Conservation (phyloP, 1,284 basidiomycete genomes). For the Testicularia cyperi region DNA sequence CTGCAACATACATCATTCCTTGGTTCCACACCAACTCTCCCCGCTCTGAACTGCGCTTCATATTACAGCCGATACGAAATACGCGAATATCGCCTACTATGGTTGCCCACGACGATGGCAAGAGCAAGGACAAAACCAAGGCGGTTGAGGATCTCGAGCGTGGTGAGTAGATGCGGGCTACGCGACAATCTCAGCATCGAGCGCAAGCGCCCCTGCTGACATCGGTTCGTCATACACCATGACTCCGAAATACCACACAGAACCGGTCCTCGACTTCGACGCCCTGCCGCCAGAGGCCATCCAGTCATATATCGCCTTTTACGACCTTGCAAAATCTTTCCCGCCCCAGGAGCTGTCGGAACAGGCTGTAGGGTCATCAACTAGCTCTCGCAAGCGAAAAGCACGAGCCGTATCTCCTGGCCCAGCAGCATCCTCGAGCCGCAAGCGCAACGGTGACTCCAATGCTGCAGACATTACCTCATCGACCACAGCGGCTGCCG, state of each 20-base stretch:
- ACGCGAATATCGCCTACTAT: not conserved
- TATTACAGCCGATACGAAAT: too few relatives aligned
- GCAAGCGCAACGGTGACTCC: slow-evolving; percentile 20
- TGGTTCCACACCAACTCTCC: too few relatives aligned
- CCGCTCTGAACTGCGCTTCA: too few relatives aligned
- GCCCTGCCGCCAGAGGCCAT: slow-evolving; percentile 37
- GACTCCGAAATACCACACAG: too few relatives aligned
- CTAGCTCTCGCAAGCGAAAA: slow-evolving; percentile 25
- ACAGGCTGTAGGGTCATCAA: slow-evolving; percentile 3
- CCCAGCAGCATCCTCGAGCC: slow-evolving; percentile 2
- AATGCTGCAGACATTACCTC: slow-evolving; percentile 14
- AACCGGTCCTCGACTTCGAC: slow-evolving; percentile 44
- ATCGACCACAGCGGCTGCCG: slow-evolving; percentile 5
- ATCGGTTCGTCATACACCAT: too few relatives aligned
- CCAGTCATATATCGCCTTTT: slow-evolving; percentile 46
- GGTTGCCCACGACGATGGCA: slow-evolving; percentile 2
- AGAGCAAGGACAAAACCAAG: slow-evolving; percentile 5
- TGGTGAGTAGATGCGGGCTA: not conserved
- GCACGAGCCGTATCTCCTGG: slow-evolving; percentile 17
- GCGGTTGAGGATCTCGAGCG: not conserved
- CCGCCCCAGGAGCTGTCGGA: slow-evolving; percentile 35
- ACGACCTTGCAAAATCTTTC: slow-evolving; percentile 39
- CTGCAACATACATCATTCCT: too few relatives aligned
- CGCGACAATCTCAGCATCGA: not conserved
- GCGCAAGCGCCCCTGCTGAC: too few relatives aligned